Percentiles rank a stretch among this genome's conserved stretches.
phyloP scores from a whole-genome alignment of 2,329 filamentous ascomycete species.

The Aspergillus sp. region DNA sequence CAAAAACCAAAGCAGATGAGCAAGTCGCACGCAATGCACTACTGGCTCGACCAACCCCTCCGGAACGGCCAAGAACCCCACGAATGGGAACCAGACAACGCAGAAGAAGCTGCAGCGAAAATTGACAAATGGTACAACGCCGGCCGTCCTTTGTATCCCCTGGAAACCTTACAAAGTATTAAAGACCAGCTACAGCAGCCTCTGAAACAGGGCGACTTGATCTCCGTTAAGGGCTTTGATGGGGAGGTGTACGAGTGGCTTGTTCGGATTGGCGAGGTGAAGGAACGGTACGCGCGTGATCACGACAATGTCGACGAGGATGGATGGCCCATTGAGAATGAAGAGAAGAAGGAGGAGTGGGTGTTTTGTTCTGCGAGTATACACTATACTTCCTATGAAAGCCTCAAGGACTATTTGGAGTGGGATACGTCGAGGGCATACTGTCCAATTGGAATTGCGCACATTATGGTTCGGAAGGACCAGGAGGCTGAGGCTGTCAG shows the following conservation, averaged over 20 bases:
- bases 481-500: too few species aligned
- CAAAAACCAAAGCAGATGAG: too few species aligned
- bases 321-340: background rate
- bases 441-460: background rate
- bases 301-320: too few species aligned
- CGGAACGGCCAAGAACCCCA: background rate
- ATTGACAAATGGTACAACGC: background rate
- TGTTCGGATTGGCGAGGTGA: background rate
- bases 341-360: too few species aligned
- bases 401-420: background rate
- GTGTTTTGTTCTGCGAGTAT: background rate
- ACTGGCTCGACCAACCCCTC: background rate
- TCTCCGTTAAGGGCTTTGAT: background rate
- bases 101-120: background rate
- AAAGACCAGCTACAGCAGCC: background rate
- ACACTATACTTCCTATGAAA: background rate
- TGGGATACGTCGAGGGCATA: background rate
- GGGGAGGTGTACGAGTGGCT: background rate
- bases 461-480: background rate
- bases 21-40: too few species aligned
- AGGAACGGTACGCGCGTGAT: background rate
- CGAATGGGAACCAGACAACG: background rate
- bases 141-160: background rate
- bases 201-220: background rate
- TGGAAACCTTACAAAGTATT: background rate